These are phyloP conservation scores for Inga leiocalycina DNA, from an alignment of 306 rosid genomes.

Conservation along the genomic window DNA sequence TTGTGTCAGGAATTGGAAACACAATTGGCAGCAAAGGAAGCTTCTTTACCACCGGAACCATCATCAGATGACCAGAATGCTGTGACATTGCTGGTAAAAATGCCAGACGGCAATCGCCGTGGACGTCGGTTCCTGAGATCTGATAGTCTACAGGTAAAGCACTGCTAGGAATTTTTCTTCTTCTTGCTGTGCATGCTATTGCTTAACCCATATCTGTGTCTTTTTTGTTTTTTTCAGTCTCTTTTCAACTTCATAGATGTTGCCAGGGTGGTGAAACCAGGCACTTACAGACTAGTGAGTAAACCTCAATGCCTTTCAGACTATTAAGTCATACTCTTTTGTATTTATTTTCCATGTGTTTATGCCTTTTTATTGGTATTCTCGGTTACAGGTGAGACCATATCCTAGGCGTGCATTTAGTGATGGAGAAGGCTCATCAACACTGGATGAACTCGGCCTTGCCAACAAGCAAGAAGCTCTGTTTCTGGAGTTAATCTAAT, in stretches of 20 bases:
- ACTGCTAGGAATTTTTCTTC: background rate
- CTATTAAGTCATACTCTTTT: background rate
- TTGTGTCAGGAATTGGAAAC: conserved; percentile 83
- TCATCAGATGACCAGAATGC: conserved; percentile 74
- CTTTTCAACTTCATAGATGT: conserved; percentile 87
- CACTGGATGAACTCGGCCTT: conserved; percentile 75
- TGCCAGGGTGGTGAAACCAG: conserved; percentile 78
- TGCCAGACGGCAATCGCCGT: conserved; percentile 97
- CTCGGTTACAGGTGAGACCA: conserved; percentile 78
- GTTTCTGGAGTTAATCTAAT: conserved; percentile 80
- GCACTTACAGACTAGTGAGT: conserved; percentile 92
- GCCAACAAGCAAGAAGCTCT: conserved; percentile 95
- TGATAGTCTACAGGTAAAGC: conserved; percentile 76
- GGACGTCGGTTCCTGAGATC: conserved; percentile 95
- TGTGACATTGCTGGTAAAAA: conserved; percentile 79
- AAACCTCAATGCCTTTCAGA: conserved; percentile 19
- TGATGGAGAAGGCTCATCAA: conserved; percentile 62
- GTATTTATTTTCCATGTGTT: background rate
- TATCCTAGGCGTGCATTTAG: conserved; percentile 91
- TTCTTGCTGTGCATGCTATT: conserved; percentile 8
- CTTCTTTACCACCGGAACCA: conserved; percentile 82
- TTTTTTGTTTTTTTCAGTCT: conserved; percentile 52
- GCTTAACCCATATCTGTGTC: conserved; percentile 18
- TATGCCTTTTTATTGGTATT: background rate
- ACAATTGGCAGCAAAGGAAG: conserved; percentile 76